A percentile compares a stretch with the other conserved stretches of the same genome.
These are phyloP conservation scores for Spergularia azorica DNA, from an alignment of 179 eudicot genomes.

Conservation along the genomic window DNA sequence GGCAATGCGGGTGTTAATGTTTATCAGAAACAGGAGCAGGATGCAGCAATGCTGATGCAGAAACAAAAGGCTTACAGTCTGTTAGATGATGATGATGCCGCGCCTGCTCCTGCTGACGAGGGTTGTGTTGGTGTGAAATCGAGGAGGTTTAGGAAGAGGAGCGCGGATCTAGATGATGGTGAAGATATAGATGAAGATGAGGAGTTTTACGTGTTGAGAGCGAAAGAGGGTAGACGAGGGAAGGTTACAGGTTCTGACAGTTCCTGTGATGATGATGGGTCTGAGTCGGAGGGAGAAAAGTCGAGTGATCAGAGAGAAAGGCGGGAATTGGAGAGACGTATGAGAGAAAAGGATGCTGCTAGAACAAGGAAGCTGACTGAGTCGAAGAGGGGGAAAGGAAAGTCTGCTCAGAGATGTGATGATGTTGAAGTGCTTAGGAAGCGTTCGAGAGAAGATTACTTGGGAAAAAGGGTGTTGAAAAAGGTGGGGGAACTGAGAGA, in stretches of 20 bases:
- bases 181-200: not conserved
- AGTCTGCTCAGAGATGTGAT: not conserved
- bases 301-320: constrained; percentile 75
- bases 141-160: not conserved
- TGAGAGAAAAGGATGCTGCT: constrained; percentile 81
- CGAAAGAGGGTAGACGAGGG: too few species aligned
- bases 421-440: constrained; percentile 33
- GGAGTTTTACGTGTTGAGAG: too few species aligned
- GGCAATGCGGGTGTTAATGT: not conserved
- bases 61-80: not conserved
- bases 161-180: not conserved
- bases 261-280: not conserved
- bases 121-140: too few species aligned
- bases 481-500: constrained; percentile 76
- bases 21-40: not conserved
- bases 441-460: constrained; percentile 79
- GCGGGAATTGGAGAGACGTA: constrained; percentile 71
- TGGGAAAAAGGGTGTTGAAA: constrained; percentile 86
- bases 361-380: constrained; percentile 66
- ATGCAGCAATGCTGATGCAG: not conserved
- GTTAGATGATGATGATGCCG: not conserved
- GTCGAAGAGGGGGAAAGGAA: not conserved
- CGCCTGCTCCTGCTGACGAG: too few species aligned
- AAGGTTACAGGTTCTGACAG: not conserved
- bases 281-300: constrained; percentile 82